Conservation (phyloP, 2,329 filamentous ascomycete genomes). For the Exophiala alcalophila region DNA sequence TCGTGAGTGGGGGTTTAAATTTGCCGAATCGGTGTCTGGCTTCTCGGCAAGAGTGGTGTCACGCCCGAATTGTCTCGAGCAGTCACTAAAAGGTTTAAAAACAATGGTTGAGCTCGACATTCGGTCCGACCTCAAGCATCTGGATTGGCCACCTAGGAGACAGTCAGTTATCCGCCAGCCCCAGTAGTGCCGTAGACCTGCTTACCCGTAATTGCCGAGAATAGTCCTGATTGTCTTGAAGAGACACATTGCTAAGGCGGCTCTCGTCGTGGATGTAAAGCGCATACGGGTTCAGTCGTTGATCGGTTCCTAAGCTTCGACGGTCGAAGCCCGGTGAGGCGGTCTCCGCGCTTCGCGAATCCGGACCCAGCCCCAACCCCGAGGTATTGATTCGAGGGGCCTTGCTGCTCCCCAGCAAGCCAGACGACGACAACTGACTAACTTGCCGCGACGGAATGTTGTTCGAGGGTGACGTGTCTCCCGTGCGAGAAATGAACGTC, state of each 20-base stretch:
- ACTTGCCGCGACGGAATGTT: constrained; percentile 31
- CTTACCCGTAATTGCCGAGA: constrained; percentile 37
- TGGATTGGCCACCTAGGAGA: constrained; percentile 28
- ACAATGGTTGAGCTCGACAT: neutral
- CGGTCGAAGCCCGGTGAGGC: constrained; percentile 23
- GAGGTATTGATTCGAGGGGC: constrained; percentile 26
- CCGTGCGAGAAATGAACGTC: constrained; percentile 20
- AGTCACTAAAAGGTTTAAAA: too few species aligned
- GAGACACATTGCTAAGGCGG: constrained; percentile 44
- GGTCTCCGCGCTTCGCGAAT: constrained; percentile 23
- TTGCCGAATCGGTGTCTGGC: neutral
- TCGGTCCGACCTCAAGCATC: constrained; percentile 21
- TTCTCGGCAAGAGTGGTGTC: too few species aligned
- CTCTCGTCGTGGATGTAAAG: constrained; percentile 41
- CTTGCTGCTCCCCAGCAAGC: constrained; percentile 26
- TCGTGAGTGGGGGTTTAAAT: constrained; percentile 1
- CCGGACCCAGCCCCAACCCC: constrained; percentile 16
- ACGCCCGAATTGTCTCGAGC: too few species aligned
- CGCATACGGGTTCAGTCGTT: constrained; percentile 44
- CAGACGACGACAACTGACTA: constrained; percentile 32
- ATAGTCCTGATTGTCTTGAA: constrained; percentile 50
- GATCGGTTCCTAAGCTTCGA: constrained; percentile 38
- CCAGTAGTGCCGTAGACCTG: neutral
- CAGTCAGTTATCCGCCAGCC: constrained; percentile 11
- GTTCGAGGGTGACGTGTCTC: constrained; percentile 22